Evolutionary conservation across 1,284 basidiomycete species (phyloP).

Genomic region (Thecaphora frezii): DNA sequence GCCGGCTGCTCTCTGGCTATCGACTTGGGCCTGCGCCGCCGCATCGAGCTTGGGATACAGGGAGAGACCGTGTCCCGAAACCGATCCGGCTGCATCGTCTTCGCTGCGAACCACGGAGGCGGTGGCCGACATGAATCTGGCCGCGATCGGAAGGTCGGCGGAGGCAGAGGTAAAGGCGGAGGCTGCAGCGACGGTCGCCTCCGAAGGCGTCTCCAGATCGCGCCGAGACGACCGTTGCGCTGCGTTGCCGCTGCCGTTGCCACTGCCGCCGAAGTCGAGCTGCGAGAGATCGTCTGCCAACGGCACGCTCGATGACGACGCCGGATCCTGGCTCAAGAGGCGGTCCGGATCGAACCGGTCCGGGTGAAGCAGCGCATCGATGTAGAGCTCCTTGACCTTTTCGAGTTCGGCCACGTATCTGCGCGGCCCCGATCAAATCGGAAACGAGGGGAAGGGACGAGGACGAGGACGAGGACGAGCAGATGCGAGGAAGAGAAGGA

Average conservation of each 20-base stretch:
- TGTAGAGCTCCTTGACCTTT: conserved; percentile 89
- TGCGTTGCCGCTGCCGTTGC: no score
- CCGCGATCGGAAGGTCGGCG: conserved; percentile 41
- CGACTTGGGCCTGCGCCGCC: conserved; percentile 6
- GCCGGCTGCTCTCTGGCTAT: conserved; percentile 11
- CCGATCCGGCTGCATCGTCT: background rate
- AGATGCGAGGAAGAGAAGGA: no score
- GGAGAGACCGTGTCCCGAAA: conserved; percentile 1
- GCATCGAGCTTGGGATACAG: background rate
- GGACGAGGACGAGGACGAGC: no score
- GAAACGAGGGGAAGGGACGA: no score
- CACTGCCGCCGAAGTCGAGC: background rate
- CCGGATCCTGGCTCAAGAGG: conserved; percentile 3
- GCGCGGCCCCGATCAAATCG: conserved; percentile 4
- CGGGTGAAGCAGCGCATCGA: conserved; percentile 81
- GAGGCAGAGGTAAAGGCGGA: no score
- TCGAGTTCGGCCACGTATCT: conserved; percentile 88
- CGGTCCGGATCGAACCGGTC: conserved; percentile 24
- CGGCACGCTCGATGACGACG: no score
- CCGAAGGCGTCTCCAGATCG: no score
- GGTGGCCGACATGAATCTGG: conserved; percentile 36
- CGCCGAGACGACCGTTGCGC: no score
- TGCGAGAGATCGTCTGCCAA: no score
- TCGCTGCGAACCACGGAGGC: background rate
- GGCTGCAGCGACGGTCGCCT: no score